Percentiles rank a stretch among this genome's conserved stretches.
Evolutionary conservation across 352 stramenopile genomes (phyloP).

Genomic region (Elongisporangium prolatum): DNA sequence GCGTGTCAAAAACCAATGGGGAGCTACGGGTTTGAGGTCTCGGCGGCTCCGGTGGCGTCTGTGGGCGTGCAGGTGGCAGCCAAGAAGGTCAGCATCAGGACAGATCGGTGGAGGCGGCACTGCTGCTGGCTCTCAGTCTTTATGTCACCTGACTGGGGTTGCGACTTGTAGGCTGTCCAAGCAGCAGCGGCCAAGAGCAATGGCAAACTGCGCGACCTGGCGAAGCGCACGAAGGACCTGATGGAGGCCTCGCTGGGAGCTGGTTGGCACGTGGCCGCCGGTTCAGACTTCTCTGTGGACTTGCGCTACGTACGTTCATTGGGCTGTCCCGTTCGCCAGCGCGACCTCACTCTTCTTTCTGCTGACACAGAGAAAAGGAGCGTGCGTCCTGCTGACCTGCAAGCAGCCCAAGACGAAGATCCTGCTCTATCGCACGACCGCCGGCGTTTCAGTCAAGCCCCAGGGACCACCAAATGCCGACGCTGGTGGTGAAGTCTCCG

Average conservation of each 20-base stretch:
- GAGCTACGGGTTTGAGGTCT: constrained; percentile 39
- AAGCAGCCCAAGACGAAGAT: constrained; percentile 64
- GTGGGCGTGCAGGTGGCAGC: constrained; percentile 30
- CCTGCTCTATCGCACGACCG: constrained; percentile 66
- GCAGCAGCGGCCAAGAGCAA: constrained; percentile 49
- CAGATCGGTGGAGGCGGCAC: neutral
- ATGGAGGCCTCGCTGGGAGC: constrained; percentile 42
- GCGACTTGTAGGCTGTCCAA: constrained; percentile 32
- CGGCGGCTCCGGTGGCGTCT: constrained; percentile 41
- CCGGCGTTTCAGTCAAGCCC: constrained; percentile 21
- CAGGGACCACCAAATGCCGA: constrained; percentile 30
- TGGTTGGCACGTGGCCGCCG: constrained; percentile 69
- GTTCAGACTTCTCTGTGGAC: constrained; percentile 68
- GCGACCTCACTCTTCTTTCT: constrained; percentile 1
- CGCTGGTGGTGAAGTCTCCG: constrained; percentile 1
- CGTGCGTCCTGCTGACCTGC: constrained; percentile 61
- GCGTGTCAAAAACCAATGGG: neutral
- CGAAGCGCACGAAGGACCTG: constrained; percentile 22
- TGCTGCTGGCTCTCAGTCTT: neutral
- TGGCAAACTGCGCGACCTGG: constrained; percentile 50
- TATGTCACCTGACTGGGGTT: neutral
- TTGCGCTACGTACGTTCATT: constrained; percentile 57
- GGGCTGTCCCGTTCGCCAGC: neutral
- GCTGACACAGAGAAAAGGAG: constrained; percentile 43
- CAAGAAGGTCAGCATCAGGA: constrained; percentile 23